A percentile compares a stretch with the other conserved stretches of the same genome.
Evolutionary conservation across 2,329 filamentous ascomycete genomes (phyloP).

Genomic region (Pseudocercospora macadamiae): DNA sequence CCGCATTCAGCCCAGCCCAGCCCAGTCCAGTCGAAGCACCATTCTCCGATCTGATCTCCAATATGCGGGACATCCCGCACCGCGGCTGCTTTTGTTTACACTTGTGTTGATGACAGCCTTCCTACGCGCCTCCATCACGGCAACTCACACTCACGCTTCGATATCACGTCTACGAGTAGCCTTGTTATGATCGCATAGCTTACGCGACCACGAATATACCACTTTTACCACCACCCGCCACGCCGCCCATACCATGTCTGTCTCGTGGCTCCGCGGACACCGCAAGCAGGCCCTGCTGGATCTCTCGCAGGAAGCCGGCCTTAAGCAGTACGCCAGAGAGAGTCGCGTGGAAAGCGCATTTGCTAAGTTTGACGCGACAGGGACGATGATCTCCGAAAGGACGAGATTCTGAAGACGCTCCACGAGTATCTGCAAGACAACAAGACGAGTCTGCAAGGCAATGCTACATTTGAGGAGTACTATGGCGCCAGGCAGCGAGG

Average conservation of each 20-base stretch:
- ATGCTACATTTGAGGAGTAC: constrained; percentile 72
- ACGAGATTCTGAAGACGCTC: constrained; percentile 74
- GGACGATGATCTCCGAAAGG: constrained; percentile 69
- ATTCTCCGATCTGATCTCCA: not conserved
- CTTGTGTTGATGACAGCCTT: constrained; percentile 14
- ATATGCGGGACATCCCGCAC: not conserved
- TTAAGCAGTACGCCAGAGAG: constrained; percentile 30
- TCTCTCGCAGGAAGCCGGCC: constrained; percentile 34
- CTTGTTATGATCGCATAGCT: constrained; percentile 49
- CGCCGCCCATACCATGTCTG: constrained; percentile 22
- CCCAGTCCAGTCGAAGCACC: not conserved
- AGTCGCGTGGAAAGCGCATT: not conserved
- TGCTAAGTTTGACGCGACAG: constrained; percentile 19
- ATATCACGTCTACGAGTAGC: constrained; percentile 16
- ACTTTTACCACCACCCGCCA: constrained; percentile 18
- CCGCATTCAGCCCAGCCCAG: too few species aligned
- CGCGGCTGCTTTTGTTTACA: constrained; percentile 13
- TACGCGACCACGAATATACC: constrained; percentile 49
- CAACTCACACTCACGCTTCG: constrained; percentile 11
- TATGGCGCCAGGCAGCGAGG: constrained; percentile 58
- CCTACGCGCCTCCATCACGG: constrained; percentile 11
- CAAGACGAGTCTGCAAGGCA: constrained; percentile 63
- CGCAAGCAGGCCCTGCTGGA: constrained; percentile 36
- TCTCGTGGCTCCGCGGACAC: constrained; percentile 37
- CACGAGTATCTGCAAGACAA: constrained; percentile 75